Evolutionary conservation across 192 early-diverging fungal species (phyloP), one percentile per base, ranked within the genome.

Genomic region (Podila horticola): DNA sequence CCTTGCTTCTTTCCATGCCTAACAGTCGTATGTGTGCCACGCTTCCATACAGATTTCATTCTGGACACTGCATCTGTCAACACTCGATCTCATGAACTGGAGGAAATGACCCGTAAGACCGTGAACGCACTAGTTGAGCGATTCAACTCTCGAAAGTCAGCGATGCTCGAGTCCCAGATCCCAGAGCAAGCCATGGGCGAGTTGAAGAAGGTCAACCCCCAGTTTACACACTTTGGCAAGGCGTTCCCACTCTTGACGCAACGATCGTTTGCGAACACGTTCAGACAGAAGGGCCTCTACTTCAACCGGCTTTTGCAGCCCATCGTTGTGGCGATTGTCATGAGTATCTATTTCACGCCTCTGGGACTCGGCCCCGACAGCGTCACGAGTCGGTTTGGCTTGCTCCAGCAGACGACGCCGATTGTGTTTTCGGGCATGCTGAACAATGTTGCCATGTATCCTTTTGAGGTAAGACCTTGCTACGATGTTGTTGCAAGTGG

Each of bases 381-480:
- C 51, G 71, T 81, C 11, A 64, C 62, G 6, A 81, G 77, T 69
- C 77, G 77, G 0, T 50, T 81, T 34, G 77, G 77, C 48, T 45
- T 81, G 57, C 30, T 81, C 15, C 77, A 81, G 11, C 77, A 81
- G 28, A 81, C 77, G 5, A 36, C 71, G 11, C 71, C 71, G 5
- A 69, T 81, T 33, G 71, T 81, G 24, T 81, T 81, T 58, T 64
- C 77, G 5, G 77, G 77, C 6, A 81, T 81, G 77, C 58, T 81
- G 33, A 81, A 81, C 67, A 81, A 81, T 41, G 77, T 81, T 9
- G 77, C 77, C 22, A 64, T 81, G 24, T 81, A 81, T 55, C 77
- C 77, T 0, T 81, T 81, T 26, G 77, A 81, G 77, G 77, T 69
- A 81, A 59, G 67, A 26, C 20, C 24, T 20, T 10, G 13, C 13